These are phyloP conservation scores for Spiraea crenata DNA, from an alignment of 331 rosid species.

Conservation along the genomic window DNA sequence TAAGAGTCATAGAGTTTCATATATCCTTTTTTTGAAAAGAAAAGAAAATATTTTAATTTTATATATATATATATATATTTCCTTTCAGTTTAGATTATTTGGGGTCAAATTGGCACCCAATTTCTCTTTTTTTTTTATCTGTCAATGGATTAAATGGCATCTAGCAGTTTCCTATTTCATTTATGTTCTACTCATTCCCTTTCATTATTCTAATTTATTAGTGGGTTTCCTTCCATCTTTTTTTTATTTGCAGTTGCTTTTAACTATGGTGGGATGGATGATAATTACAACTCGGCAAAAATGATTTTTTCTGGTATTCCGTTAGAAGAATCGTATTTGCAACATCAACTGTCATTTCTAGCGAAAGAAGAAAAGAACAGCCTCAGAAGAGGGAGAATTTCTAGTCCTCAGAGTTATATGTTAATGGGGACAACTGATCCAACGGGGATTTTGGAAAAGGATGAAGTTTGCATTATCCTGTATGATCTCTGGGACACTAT, in stretches of 20 bases:
- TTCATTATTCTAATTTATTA: neutral
- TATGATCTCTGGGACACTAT: constrained; percentile 21
- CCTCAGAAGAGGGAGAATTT: constrained; percentile 55
- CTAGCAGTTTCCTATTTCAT: neutral
- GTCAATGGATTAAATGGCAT: neutral
- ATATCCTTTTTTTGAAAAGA: no score
- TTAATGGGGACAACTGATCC: constrained; percentile 91
- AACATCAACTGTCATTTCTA: constrained; percentile 39
- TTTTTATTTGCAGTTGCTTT: constrained; percentile 45
- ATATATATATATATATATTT: no score
- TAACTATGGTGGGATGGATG: constrained; percentile 51
- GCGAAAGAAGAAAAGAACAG: constrained; percentile 38
- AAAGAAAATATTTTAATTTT: no score
- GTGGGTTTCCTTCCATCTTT: constrained; percentile 1
- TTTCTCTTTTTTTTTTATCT: neutral
- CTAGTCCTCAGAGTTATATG: constrained; percentile 51
- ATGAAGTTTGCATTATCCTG: constrained; percentile 80
- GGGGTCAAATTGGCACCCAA: neutral
- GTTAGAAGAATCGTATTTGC: constrained; percentile 69
- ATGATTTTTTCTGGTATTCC: constrained; percentile 74
- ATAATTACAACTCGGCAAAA: constrained; percentile 33
- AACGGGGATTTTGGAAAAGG: constrained; percentile 42
- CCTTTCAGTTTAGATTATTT: neutral
- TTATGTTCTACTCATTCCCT: neutral
- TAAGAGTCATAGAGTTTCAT: neutral